phyloP scores from a whole-genome alignment of 768 basidiomycete genomes.

The Boletus fagicola region DNA sequence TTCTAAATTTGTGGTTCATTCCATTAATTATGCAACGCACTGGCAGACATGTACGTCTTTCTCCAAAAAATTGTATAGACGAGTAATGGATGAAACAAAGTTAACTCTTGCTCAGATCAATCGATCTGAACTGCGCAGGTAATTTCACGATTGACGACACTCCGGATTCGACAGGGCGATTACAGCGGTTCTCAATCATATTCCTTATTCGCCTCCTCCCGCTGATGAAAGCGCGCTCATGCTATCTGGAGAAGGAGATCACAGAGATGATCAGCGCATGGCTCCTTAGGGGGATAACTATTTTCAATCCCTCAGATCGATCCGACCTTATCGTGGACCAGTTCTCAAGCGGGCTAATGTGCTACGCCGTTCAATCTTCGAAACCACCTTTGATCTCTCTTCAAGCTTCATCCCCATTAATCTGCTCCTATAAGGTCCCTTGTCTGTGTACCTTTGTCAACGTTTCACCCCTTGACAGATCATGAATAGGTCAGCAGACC shows the following conservation, averaged over 20 bases:
- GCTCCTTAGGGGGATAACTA: slow-evolving; percentile 12
- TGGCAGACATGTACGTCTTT: too few relatives aligned
- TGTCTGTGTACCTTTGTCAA: background rate
- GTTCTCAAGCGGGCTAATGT: slow-evolving; percentile 1
- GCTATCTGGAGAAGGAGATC: slow-evolving; percentile 1
- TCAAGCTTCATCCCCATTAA: slow-evolving; percentile 11
- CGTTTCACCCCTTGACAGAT: slow-evolving; percentile 1
- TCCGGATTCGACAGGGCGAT: background rate
- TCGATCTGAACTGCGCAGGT: background rate
- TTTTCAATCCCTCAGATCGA: slow-evolving; percentile 11
- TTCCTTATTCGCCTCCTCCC: background rate
- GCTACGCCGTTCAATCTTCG: slow-evolving; percentile 18
- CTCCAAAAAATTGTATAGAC: too few relatives aligned
- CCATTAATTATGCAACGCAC: background rate
- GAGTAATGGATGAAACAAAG: background rate
- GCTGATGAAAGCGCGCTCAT: slow-evolving; percentile 2
- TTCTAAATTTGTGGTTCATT: background rate
- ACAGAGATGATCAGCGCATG: slow-evolving; percentile 13
- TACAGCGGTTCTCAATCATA: background rate
- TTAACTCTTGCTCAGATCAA: background rate
- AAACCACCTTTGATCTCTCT: background rate
- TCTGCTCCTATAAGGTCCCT: background rate
- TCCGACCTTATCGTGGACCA: slow-evolving; percentile 23
- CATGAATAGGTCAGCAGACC: background rate
- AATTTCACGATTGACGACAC: background rate